phyloP scores from a whole-genome alignment of 1,284 basidiomycete genomes.

The Sanguinoderma infundibulare region DNA sequence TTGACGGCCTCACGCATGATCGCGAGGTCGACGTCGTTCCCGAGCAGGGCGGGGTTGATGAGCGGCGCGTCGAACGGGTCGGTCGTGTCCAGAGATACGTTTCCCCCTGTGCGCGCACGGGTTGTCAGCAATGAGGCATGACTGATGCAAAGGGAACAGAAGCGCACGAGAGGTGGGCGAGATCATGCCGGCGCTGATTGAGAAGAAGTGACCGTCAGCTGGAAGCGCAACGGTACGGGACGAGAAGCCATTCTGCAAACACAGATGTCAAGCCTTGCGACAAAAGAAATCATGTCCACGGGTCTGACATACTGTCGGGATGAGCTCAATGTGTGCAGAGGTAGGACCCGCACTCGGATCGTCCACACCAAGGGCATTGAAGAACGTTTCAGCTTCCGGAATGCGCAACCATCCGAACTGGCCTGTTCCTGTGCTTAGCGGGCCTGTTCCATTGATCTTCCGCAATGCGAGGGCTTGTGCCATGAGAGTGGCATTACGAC shows the following conservation, averaged over 20 bases:
- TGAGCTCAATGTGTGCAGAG: conserved; percentile 16
- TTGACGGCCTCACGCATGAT: neutral
- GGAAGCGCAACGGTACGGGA: conserved; percentile 19
- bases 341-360: conserved; percentile 44
- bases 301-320: conserved; percentile 9
- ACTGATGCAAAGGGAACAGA: neutral
- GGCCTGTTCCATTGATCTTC: conserved; percentile 16
- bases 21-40: conserved; percentile 17
- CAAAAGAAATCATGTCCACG: neutral
- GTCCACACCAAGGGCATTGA: conserved; percentile 21
- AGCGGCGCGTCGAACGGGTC: conserved; percentile 30
- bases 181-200: conserved; percentile 33
- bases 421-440: neutral
- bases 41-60: conserved; percentile 27
- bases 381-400: conserved; percentile 14
- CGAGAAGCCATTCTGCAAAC: conserved; percentile 9
- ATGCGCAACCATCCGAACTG: conserved; percentile 16
- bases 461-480: conserved; percentile 17
- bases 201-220: conserved; percentile 36
- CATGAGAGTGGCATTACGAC: conserved; percentile 17
- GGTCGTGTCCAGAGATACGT: conserved; percentile 25
- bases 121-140: too few relatives aligned
- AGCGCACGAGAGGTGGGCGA: conserved; percentile 40
- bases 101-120: conserved; percentile 22
- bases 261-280: neutral